A percentile compares a stretch with the other conserved stretches of the same genome.
phyloP scores from a whole-genome alignment of 257 asterid species.

The Solanum neorickii region DNA sequence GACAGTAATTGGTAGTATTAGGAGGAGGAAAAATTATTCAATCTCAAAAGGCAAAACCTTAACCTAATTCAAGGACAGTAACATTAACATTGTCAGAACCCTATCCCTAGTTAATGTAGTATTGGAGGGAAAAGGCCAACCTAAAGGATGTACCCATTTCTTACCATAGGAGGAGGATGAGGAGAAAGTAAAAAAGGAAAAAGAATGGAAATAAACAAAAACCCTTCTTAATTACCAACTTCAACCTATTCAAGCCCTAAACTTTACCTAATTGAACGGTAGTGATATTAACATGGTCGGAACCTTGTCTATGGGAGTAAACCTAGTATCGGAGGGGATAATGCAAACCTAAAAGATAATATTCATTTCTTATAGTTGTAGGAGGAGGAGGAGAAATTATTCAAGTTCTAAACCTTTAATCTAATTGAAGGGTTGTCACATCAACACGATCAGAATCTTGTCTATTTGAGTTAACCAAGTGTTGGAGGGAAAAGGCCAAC shows the following conservation, averaged over 20 bases:
- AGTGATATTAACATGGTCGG: not conserved
- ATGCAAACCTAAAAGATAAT: not conserved
- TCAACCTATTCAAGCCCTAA: not conserved
- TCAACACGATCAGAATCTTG: not conserved
- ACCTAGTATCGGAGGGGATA: not conserved
- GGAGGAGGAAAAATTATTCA: not conserved
- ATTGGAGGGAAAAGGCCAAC: not conserved
- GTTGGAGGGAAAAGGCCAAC: not conserved
- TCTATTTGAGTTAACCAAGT: not conserved
- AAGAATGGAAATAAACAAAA: not conserved
- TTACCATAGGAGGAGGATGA: not conserved
- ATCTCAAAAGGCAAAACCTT: not conserved
- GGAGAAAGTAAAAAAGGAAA: not conserved
- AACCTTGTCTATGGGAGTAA: not conserved
- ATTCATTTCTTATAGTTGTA: not conserved
- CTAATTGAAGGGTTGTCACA: not conserved
- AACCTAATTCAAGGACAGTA: not conserved
- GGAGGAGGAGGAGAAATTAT: not conserved
- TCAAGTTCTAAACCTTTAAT: not conserved
- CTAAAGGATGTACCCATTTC: not conserved
- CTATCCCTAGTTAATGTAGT: not conserved
- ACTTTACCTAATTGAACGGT: not conserved
- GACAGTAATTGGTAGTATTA: not conserved
- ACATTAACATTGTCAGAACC: not conserved
- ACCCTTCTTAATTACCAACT: not conserved